Evolutionary conservation across 495 filamentous ascomycete species (phyloP).

Genomic region (Talaromyces liani): DNA sequence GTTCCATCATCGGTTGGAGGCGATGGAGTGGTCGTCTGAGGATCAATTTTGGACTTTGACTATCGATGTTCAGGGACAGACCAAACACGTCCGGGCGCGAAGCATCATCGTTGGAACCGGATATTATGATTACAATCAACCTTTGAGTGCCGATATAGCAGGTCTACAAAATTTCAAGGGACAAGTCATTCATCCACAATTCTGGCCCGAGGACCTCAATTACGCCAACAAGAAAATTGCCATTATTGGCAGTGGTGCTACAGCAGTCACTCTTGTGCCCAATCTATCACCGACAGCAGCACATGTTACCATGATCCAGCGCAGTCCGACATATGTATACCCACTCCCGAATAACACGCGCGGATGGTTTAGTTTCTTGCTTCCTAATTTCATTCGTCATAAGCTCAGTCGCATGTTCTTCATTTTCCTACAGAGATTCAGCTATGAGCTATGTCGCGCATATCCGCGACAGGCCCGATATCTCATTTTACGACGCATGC

Average conservation of each 20-base stretch:
- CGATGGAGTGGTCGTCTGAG: constrained; percentile 52
- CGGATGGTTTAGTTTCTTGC: constrained; percentile 28
- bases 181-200: constrained; percentile 42
- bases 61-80: constrained; percentile 41
- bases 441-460: constrained; percentile 46
- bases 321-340: constrained; percentile 54
- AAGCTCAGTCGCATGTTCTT: constrained; percentile 38
- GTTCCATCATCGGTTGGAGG: constrained; percentile 48
- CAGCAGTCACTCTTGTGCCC: constrained; percentile 47
- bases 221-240: constrained; percentile 46
- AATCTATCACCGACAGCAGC: constrained; percentile 36
- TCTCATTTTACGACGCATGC: constrained; percentile 34
- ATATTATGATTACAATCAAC: constrained; percentile 55
- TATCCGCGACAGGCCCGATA: constrained; percentile 46
- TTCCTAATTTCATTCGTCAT: constrained; percentile 27
- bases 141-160: constrained; percentile 42
- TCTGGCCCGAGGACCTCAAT: constrained; percentile 45
- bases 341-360: constrained; percentile 36
- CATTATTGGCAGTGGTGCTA: constrained; percentile 50
- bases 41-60: constrained; percentile 54
- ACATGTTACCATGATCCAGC: constrained; percentile 48
- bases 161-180: constrained; percentile 34
- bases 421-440: constrained; percentile 35
- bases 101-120: constrained; percentile 59
- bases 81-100: constrained; percentile 38